Evolutionary conservation across 2,329 filamentous ascomycete genomes (phyloP).

Genomic region (Paraphaeosphaeria sporulosa): DNA sequence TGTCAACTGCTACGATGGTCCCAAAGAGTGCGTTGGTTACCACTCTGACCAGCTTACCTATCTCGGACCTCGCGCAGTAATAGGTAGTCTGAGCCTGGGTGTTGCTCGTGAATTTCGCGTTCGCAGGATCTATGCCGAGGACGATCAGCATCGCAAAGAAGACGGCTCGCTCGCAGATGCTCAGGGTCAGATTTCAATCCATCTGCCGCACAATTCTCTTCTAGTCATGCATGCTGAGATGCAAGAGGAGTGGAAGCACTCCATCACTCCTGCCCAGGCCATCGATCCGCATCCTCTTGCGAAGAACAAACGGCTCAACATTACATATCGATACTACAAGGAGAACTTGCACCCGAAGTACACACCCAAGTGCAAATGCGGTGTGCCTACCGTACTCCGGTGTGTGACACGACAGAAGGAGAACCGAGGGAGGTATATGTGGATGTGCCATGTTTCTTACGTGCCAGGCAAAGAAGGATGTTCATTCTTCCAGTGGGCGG

Average conservation of each 20-base stretch:
- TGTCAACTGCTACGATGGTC: slow-evolving; percentile 91
- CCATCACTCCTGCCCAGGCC: slow-evolving; percentile 74
- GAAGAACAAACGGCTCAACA: slow-evolving; percentile 83
- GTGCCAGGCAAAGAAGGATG: slow-evolving; percentile 66
- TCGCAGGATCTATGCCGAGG: slow-evolving; percentile 72
- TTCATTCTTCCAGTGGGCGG: slow-evolving; percentile 41
- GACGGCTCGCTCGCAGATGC: slow-evolving; percentile 61
- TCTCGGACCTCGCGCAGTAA: slow-evolving; percentile 84
- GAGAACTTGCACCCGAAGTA: slow-evolving; percentile 75
- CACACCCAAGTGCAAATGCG: slow-evolving; percentile 81
- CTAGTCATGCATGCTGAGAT: slow-evolving; percentile 97
- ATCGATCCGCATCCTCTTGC: slow-evolving; percentile 87
- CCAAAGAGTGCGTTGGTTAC: slow-evolving; percentile 83
- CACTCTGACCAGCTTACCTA: slow-evolving; percentile 95
- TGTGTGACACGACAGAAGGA: slow-evolving; percentile 82
- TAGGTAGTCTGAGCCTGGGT: slow-evolving; percentile 88
- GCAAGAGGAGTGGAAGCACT: slow-evolving; percentile 97
- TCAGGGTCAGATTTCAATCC: slow-evolving; percentile 88
- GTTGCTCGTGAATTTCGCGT: slow-evolving; percentile 95
- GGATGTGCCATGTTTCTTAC: slow-evolving; percentile 87
- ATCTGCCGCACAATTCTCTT: slow-evolving; percentile 92
- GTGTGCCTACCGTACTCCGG: slow-evolving; percentile 71
- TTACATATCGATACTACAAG: slow-evolving; percentile 92
- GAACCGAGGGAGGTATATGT: slow-evolving; percentile 83
- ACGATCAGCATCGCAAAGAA: slow-evolving; percentile 54